Conservation (phyloP, 176 grass and related monocot genomes). For the Oryza glaberrima region DNA sequence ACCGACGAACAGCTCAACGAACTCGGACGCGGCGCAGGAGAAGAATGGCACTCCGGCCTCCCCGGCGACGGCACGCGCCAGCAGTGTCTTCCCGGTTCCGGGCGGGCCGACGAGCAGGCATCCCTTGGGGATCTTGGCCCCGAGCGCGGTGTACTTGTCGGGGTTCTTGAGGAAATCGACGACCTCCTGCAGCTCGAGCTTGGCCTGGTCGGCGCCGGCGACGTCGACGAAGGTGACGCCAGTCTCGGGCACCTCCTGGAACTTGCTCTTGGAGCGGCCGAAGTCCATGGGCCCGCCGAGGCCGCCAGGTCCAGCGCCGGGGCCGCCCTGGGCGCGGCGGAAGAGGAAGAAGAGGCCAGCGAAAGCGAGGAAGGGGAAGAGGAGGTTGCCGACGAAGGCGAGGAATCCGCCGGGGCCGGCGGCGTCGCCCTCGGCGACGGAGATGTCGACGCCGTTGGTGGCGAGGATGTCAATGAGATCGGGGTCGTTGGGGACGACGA, state of each 20-base stretch:
- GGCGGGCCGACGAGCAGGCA: conserved; percentile 92
- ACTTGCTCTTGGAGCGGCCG: conserved; percentile 93
- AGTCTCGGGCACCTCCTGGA: conserved; percentile 97
- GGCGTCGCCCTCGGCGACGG: conserved; percentile 84
- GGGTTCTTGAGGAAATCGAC: conserved; percentile 97
- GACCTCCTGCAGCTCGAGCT: conserved; percentile 96
- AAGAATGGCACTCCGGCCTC: conserved; percentile 96
- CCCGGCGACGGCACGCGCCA: conserved; percentile 85
- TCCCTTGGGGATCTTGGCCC: conserved; percentile 94
- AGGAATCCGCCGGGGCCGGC: conserved; percentile 43
- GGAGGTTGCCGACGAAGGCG: conserved; percentile 80
- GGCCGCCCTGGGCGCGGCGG: conserved; percentile 83
- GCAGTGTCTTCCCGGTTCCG: conserved; percentile 84
- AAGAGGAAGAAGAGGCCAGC: conserved; percentile 96
- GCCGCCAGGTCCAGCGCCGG: conserved; percentile 73
- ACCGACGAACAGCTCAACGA: conserved; percentile 95
- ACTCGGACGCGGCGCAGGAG: conserved; percentile 93
- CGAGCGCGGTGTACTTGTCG: conserved; percentile 93
- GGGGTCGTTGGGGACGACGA: conserved; percentile 87
- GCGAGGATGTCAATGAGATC: conserved; percentile 97
- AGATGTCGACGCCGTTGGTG: conserved; percentile 98
- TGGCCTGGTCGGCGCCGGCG: conserved; percentile 94
- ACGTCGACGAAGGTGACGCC: conserved; percentile 84
- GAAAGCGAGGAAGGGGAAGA: conserved; percentile 93
- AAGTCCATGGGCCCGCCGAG: conserved; percentile 98